Conservation (phyloP, 495 filamentous ascomycete genomes). For the Mycothermus thermophilus region DNA sequence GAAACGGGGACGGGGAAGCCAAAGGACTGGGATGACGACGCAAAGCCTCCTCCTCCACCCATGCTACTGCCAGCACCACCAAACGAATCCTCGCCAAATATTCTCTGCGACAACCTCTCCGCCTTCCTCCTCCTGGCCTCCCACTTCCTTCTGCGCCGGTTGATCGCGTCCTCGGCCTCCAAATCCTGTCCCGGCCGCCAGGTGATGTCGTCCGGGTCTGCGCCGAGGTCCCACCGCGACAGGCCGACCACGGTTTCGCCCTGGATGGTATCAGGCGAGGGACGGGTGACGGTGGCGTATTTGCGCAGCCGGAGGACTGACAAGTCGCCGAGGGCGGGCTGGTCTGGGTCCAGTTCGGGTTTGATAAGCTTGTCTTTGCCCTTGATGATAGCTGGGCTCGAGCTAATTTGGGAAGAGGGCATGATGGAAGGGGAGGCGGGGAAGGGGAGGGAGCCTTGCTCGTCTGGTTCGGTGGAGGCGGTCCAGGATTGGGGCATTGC, state of each 20-base stretch:
- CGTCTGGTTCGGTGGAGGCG: neutral
- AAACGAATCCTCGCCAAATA: conserved; percentile 6
- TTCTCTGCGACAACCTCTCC: conserved; percentile 11
- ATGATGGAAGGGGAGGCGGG: conserved; percentile 10
- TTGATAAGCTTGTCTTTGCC: neutral
- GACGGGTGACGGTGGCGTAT: conserved; percentile 12
- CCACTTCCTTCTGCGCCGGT: conserved; percentile 5
- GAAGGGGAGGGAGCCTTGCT: conserved; percentile 8
- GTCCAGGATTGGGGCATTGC: conserved; percentile 3
- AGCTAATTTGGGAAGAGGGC: conserved; percentile 1
- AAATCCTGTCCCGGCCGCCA: conserved; percentile 10
- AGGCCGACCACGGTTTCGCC: conserved; percentile 7
- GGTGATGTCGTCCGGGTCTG: conserved; percentile 7
- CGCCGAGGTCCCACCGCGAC: conserved; percentile 11
- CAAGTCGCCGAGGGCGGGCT: conserved; percentile 7
- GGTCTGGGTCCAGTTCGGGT: neutral
- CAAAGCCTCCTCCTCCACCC: too few relatives aligned
- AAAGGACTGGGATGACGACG: too few relatives aligned
- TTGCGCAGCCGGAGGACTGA: conserved; percentile 11
- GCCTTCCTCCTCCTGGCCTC: conserved; percentile 7
- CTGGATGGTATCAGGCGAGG: neutral
- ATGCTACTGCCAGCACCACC: too few relatives aligned
- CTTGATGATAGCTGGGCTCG: conserved; percentile 1
- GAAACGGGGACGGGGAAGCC: neutral
- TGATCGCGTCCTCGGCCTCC: conserved; percentile 6